Evolutionary conservation across 495 filamentous ascomycete species (phyloP).

Genomic region (Tuber calosporum): DNA sequence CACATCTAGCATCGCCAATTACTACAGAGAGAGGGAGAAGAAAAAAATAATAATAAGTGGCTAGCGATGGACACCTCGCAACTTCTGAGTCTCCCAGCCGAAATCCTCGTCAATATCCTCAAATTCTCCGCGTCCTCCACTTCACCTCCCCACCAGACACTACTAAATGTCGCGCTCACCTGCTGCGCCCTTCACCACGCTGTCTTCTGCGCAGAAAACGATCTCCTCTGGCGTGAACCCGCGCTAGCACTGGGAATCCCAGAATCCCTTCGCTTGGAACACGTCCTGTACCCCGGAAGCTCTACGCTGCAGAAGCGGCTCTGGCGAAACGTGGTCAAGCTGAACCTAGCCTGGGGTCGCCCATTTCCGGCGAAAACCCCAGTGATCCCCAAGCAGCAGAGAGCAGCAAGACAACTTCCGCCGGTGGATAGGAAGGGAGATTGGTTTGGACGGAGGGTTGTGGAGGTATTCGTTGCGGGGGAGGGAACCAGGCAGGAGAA

Average conservation of each 20-base stretch:
- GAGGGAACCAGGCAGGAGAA: slow-evolving; percentile 29
- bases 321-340: slow-evolving; percentile 39
- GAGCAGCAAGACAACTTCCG: slow-evolving; percentile 24
- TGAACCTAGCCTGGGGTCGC: slow-evolving; percentile 36
- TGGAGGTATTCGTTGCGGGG: slow-evolving; percentile 35
- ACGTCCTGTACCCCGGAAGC: slow-evolving; percentile 36
- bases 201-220: slow-evolving; percentile 41
- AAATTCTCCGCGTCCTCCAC: slow-evolving; percentile 28
- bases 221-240: slow-evolving; percentile 36
- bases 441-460: slow-evolving; percentile 37
- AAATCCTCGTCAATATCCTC: slow-evolving; percentile 38
- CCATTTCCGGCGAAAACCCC: slow-evolving; percentile 30
- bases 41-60: not conserved
- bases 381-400: slow-evolving; percentile 25
- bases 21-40: not conserved
- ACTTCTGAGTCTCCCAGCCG: slow-evolving; percentile 35
- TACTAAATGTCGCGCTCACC: slow-evolving; percentile 36
- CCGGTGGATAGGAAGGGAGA: slow-evolving; percentile 28
- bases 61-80: slow-evolving; percentile 21
- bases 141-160: slow-evolving; percentile 22
- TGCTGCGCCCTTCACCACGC: slow-evolving; percentile 37
- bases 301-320: slow-evolving; percentile 34
- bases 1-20: not conserved
- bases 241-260: slow-evolving; percentile 37
- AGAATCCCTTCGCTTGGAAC: slow-evolving; percentile 33